phyloP scores from a whole-genome alignment of 163 green algal species.

The Scenedesmus sp. region DNA sequence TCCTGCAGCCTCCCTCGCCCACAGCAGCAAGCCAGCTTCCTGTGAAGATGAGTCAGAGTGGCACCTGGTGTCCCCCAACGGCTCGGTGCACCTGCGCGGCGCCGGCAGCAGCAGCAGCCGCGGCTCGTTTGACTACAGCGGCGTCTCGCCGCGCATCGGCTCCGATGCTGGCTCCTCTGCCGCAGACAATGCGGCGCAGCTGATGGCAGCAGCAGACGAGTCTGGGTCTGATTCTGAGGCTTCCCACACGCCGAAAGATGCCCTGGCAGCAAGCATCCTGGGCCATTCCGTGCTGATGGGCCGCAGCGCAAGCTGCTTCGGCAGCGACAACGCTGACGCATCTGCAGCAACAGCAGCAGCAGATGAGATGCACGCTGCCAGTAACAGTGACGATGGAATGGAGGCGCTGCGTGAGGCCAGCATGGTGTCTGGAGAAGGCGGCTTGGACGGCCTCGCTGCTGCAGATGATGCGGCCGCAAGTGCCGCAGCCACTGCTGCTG shows the following conservation, averaged over 20 bases:
- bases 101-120: not conserved
- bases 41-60: conserved; percentile 35
- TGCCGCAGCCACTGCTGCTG: not conserved
- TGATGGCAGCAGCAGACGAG: not conserved
- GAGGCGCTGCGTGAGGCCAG: conserved; percentile 23
- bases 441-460: conserved; percentile 5
- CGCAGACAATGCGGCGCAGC: no score
- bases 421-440: conserved; percentile 7
- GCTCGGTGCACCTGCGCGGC: conserved; percentile 18
- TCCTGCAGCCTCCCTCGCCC: not conserved
- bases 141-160: not conserved
- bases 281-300: conserved; percentile 22
- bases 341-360: conserved; percentile 4
- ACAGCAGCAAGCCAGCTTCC: not conserved
- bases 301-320: not conserved
- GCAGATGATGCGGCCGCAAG: not conserved
- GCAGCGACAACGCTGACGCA: not conserved
- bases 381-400: conserved; percentile 2
- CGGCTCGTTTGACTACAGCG: conserved; percentile 13
- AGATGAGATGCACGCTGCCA: not conserved
- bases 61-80: conserved; percentile 46
- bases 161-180: not conserved
- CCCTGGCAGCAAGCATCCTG: conserved; percentile 37
- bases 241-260: conserved; percentile 1
- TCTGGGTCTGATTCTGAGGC: not conserved